A percentile compares a stretch with the other conserved stretches of the same genome.
phyloP scores from a whole-genome alignment of 352 stramenopile genomes.

The Phytophthora pisi region DNA sequence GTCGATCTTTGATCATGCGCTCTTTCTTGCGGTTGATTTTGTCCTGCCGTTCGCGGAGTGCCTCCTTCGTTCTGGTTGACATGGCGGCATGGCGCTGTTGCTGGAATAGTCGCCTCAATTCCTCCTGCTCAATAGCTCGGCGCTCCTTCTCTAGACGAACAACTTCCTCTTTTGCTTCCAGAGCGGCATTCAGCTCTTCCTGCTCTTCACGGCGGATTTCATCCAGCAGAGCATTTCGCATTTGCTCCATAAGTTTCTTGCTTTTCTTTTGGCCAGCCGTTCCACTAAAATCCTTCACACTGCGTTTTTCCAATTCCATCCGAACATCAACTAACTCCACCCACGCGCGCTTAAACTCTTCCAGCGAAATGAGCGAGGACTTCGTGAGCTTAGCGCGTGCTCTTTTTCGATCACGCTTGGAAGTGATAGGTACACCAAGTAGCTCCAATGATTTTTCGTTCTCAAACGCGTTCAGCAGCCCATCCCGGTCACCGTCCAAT shows the following conservation, averaged over 20 bases:
- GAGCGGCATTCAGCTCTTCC: conserved; percentile 53
- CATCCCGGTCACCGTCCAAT: conserved; percentile 63
- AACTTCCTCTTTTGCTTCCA: conserved; percentile 62
- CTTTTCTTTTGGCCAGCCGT: conserved; percentile 16
- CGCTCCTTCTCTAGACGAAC: conserved; percentile 51
- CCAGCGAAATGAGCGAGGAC: conserved; percentile 41
- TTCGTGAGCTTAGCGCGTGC: conserved; percentile 43
- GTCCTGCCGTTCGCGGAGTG: conserved; percentile 63
- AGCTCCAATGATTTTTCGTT: conserved; percentile 68
- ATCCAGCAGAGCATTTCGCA: conserved; percentile 42
- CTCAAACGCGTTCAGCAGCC: conserved; percentile 66
- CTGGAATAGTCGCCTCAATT: conserved; percentile 48
- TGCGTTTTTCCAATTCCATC: conserved; percentile 49
- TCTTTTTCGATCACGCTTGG: conserved; percentile 20
- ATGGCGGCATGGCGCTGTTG: conserved; percentile 59
- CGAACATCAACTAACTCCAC: conserved; percentile 52
- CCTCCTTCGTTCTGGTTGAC: conserved; percentile 59
- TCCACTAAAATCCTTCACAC: conserved; percentile 8
- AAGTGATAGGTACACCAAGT: conserved; percentile 37
- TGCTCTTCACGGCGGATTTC: conserved; percentile 50
- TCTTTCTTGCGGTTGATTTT: conserved; percentile 69
- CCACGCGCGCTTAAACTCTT: conserved; percentile 68
- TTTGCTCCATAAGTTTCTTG: conserved; percentile 25
- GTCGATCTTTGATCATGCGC: conserved; percentile 59
- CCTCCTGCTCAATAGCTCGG: conserved; percentile 50